Evolutionary conservation across 208 protist species (phyloP).

Genomic region (Wallacemonas sp.): DNA sequence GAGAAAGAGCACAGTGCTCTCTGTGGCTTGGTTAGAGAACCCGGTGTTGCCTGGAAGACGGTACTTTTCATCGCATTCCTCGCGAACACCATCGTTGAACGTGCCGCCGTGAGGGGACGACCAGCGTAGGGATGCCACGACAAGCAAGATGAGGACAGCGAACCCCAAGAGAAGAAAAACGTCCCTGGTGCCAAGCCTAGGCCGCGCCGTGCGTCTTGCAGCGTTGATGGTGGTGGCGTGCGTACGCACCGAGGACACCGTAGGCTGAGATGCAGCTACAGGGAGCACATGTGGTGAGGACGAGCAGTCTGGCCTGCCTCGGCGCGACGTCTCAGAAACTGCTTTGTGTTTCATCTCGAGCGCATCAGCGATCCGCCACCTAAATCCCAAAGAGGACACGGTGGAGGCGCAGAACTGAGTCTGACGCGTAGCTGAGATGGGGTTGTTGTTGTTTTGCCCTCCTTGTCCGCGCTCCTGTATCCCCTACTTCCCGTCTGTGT

Average conservation of each 20-base stretch:
- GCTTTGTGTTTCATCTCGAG: not conserved
- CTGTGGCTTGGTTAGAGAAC: constrained; percentile 15
- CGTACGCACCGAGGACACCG: not conserved
- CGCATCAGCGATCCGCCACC: not conserved
- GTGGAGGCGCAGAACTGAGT: too few species aligned
- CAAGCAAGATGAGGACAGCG: too few species aligned
- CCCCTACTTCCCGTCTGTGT: too few species aligned
- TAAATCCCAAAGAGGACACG: too few species aligned
- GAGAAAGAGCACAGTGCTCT: constrained; percentile 35
- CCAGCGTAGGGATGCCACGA: too few species aligned
- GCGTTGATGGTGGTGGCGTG: too few species aligned
- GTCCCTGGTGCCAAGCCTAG: not conserved
- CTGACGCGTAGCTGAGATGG: too few species aligned
- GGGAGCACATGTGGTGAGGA: not conserved
- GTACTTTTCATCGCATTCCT: not conserved
- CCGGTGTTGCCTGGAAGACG: not conserved
- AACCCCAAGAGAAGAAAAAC: not conserved
- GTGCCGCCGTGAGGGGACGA: too few species aligned
- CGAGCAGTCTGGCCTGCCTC: not conserved
- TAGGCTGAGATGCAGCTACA: not conserved
- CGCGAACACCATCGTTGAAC: too few species aligned
- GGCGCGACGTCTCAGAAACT: not conserved
- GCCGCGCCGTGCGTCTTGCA: too few species aligned
- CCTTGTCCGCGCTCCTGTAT: too few species aligned
- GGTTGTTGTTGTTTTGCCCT: too few species aligned